phyloP scores from a whole-genome alignment of 2,329 filamentous ascomycete genomes.

The Cryphonectria japonica region DNA sequence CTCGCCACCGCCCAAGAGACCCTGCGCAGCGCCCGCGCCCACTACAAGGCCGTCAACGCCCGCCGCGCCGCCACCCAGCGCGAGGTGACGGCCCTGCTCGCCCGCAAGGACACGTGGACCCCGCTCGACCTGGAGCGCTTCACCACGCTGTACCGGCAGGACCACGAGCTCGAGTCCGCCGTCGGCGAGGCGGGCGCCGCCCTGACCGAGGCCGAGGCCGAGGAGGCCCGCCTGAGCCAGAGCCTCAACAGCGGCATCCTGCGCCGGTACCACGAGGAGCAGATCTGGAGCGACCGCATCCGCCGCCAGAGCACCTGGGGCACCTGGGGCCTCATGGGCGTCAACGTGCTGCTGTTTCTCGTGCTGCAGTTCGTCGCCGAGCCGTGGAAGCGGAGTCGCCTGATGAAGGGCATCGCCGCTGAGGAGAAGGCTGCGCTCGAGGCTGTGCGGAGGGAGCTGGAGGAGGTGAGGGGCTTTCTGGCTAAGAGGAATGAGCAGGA shows the following conservation, averaged over 20 bases:
- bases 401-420: constrained; percentile 83
- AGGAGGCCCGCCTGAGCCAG: constrained; percentile 76
- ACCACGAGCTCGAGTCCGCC: constrained; percentile 89
- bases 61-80: constrained; percentile 88
- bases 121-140: constrained; percentile 89
- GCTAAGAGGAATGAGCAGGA: constrained; percentile 30
- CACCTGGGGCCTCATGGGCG: constrained; percentile 96
- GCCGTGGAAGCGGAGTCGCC: constrained; percentile 81
- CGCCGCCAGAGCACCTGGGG: constrained; percentile 96
- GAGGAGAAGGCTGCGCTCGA: constrained; percentile 67
- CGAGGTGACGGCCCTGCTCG: constrained; percentile 91
- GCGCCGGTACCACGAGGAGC: constrained; percentile 95
- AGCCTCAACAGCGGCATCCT: constrained; percentile 82
- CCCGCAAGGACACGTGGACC: constrained; percentile 91
- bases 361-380: constrained; percentile 88
- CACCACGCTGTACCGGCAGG: constrained; percentile 86
- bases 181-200: constrained; percentile 73
- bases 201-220: constrained; percentile 75
- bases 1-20: constrained; percentile 63
- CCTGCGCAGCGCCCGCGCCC: constrained; percentile 72
- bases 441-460: constrained; percentile 50
- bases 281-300: constrained; percentile 99
- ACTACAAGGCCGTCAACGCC: constrained; percentile 82
- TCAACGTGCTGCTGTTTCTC: constrained; percentile 89
- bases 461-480: constrained; percentile 38